Base-by-base conservation (phyloP, 2,329 filamentous ascomycete species). In the Orbilia javanica region DNA sequence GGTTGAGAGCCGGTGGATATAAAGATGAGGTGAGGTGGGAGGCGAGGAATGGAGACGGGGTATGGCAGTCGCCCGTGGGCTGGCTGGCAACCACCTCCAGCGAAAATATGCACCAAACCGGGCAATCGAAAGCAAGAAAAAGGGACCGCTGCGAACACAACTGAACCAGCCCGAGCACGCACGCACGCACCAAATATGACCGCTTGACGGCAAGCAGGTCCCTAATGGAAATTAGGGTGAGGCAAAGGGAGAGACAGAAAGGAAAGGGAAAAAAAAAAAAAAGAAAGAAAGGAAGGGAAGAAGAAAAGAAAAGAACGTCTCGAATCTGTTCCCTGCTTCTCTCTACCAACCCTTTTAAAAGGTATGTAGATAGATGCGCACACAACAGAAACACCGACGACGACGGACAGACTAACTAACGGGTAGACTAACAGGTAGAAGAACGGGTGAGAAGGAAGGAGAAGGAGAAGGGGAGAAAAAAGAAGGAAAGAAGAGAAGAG, bases 71-170 rank as follows among this genome's bases (percentile, higher is more conserved):
- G n/a, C n/a, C n/a, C n/a, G n/a, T n/a, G n/a, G 11, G 71, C 55
- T 13, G 20, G 71, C 50, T 10, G 71, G 52, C 64, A 76, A 53
- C 46, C 20, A 13, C 25, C 25, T 3, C 6, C 25, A 18, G 46
- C 65, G 50, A 75, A 60, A 76, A 69, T 76, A 76, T 70, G 55
- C 57, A 70, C 72, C 72, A 53, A 66, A 65, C 55, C 31, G n/a
- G 44, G 53, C 64, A 31, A 69, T 29, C 27, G n/a, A 64, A 64
- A n/a, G n/a, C n/a, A n/a, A n/a, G n/a, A n/a, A 50, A 46, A 46
- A 62, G 44, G 20, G 55, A 48, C 44, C 20, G 8, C n/a, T n/a
- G n/a, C n/a, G n/a, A n/a, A 66, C 69, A 7, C 18, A 60, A 60
- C 29, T 22, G 50, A 7, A 50, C 46, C 39, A 15, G 31, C 31